A percentile compares a stretch with the other conserved stretches of the same genome.
Conservation (phyloP, 306 rosid genomes). For the Begonia loranthoides region DNA sequence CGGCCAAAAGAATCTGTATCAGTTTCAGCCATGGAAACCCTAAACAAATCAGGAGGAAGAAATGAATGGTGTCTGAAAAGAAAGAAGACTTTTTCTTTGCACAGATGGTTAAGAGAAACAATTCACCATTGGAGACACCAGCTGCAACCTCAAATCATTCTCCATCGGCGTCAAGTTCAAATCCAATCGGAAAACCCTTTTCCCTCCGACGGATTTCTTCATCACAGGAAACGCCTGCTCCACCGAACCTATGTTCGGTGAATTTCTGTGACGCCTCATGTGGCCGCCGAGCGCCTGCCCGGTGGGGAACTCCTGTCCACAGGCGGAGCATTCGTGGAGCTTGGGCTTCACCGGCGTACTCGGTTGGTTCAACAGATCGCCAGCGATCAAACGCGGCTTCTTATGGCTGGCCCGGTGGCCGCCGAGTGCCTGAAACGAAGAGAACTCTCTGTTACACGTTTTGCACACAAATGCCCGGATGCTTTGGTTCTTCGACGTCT, state of each 20-base stretch:
- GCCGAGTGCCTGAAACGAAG: slow-evolving; percentile 78
- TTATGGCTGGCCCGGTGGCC: slow-evolving; percentile 86
- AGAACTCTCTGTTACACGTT: slow-evolving; percentile 40
- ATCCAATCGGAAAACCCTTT: slow-evolving; percentile 27
- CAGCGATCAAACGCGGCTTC: slow-evolving; percentile 29
- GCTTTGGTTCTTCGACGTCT: not conserved
- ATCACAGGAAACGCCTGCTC: too few species aligned
- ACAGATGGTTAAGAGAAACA: not conserved
- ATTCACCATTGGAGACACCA: slow-evolving; percentile 11
- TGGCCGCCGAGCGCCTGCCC: slow-evolving; percentile 98
- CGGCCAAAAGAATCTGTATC: too few species aligned
- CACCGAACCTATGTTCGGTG: slow-evolving; percentile 16
- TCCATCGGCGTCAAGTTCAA: slow-evolving; percentile 36
- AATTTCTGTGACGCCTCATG: slow-evolving; percentile 66
- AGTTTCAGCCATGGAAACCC: not conserved
- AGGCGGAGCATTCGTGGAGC: slow-evolving; percentile 57
- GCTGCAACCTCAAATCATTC: slow-evolving; percentile 26
- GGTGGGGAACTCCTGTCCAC: slow-evolving; percentile 47
- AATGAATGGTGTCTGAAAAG: too few species aligned
- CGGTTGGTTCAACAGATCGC: slow-evolving; percentile 2
- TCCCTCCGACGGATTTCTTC: slow-evolving; percentile 7
- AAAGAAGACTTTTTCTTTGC: not conserved
- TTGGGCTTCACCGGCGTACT: slow-evolving; percentile 18
- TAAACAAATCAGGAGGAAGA: not conserved
- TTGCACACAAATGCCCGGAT: slow-evolving; percentile 46